Conservation (phyloP, 352 stramenopile species). For the Globisporangium spinosum region DNA sequence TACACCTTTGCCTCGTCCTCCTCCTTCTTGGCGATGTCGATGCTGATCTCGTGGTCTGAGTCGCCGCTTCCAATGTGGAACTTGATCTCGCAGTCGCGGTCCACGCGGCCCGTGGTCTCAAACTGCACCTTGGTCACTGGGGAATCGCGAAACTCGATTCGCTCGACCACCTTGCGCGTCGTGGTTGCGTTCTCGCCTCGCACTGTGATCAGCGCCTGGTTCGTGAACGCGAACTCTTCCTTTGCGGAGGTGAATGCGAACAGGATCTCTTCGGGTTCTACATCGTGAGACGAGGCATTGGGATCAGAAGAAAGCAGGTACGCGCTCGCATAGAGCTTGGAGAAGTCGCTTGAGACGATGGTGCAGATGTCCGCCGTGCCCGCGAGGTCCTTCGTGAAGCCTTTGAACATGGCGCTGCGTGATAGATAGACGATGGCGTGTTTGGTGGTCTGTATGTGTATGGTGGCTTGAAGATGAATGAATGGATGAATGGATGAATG, state of each 20-base stretch:
- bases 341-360: slow-evolving; percentile 33
- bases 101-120: slow-evolving; percentile 49
- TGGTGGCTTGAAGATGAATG: not conserved
- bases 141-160: slow-evolving; percentile 38
- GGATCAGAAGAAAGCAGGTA: slow-evolving; percentile 37
- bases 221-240: slow-evolving; percentile 65
- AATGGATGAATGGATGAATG: not conserved
- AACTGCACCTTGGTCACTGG: slow-evolving; percentile 34
- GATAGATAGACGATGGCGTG: not conserved
- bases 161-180: slow-evolving; percentile 45
- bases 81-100: slow-evolving; percentile 67
- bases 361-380: slow-evolving; percentile 51
- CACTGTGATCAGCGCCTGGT: slow-evolving; percentile 43
- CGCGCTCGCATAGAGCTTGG: slow-evolving; percentile 27
- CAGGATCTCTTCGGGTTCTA: slow-evolving; percentile 27
- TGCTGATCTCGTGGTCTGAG: slow-evolving; percentile 25
- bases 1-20: slow-evolving; percentile 38
- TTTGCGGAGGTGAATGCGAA: slow-evolving; percentile 54
- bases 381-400: slow-evolving; percentile 42
- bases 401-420: slow-evolving; percentile 33
- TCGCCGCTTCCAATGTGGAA: slow-evolving; percentile 33
- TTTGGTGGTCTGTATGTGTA: not conserved
- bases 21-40: slow-evolving; percentile 54
- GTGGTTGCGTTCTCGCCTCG: slow-evolving; percentile 43
- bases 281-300: slow-evolving; percentile 12